Conservation (phyloP, 371 early-diverging fungal species). For the Actinomucor elegans region DNA sequence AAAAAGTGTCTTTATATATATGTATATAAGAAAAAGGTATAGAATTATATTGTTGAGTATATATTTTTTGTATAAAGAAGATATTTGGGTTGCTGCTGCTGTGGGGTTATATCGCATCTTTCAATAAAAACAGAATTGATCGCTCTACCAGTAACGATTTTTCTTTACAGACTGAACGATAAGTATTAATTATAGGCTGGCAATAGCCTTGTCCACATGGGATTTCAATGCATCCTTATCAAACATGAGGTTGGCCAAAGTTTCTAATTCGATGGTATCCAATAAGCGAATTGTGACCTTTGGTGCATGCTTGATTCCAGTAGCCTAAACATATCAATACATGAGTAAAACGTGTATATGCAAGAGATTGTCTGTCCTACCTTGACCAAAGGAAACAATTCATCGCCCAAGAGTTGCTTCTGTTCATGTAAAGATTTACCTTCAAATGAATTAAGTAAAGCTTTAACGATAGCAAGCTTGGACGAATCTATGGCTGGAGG, state of each 20-base stretch:
- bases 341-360: neutral
- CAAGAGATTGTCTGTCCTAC: slow-evolving; percentile 12
- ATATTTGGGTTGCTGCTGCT: too few relatives aligned
- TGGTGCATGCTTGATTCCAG: slow-evolving; percentile 38
- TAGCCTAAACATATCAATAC: slow-evolving; percentile 20
- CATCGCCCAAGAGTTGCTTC: slow-evolving; percentile 47
- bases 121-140: too few relatives aligned
- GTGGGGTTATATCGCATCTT: too few relatives aligned
- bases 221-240: slow-evolving; percentile 34
- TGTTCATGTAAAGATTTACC: slow-evolving; percentile 34
- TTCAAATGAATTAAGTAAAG: slow-evolving; percentile 31
- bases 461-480: slow-evolving; percentile 18
- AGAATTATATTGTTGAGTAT: too few relatives aligned
- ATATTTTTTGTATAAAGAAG: neutral
- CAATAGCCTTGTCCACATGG: slow-evolving; percentile 35
- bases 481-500: slow-evolving; percentile 13
- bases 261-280: slow-evolving; percentile 45
- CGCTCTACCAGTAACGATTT: neutral
- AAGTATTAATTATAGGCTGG: slow-evolving; percentile 6
- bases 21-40: too few relatives aligned
- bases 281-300: slow-evolving; percentile 50
- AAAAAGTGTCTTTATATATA: too few relatives aligned
- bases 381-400: slow-evolving; percentile 49
- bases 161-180: neutral
- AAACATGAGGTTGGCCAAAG: slow-evolving; percentile 49